A percentile compares a stretch with the other conserved stretches of the same genome.
These are phyloP conservation scores for Zygosaccharomyces pseudobailii DNA, from an alignment of 1,139 yeast genomes.

Conservation along the genomic window DNA sequence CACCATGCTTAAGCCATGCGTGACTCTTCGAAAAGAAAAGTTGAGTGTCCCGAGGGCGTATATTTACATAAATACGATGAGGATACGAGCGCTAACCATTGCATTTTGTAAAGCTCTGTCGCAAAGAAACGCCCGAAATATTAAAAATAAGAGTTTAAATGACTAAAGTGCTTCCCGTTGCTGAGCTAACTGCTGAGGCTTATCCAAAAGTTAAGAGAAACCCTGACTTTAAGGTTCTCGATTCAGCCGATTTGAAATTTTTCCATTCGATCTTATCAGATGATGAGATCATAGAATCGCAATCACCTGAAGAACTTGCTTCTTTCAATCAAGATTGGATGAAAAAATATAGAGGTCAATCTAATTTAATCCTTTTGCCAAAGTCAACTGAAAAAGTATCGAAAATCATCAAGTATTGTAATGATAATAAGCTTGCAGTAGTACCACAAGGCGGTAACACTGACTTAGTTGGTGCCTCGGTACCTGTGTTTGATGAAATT, in stretches of 20 bases:
- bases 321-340: constrained; percentile 92
- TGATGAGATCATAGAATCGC: constrained; percentile 40
- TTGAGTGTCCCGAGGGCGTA: neutral
- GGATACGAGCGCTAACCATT: too few species aligned
- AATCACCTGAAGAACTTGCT: constrained; percentile 54
- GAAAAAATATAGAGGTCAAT: constrained; percentile 89
- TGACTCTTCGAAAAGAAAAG: neutral
- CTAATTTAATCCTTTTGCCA: constrained; percentile 78
- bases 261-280: constrained; percentile 51
- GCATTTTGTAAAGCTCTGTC: neutral
- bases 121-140: neutral
- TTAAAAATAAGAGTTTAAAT: neutral
- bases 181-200: constrained; percentile 55
- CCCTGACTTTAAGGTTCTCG: constrained; percentile 40
- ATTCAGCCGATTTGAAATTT: constrained; percentile 47
- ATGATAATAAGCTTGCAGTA: constrained; percentile 70
- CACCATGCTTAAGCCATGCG: neutral
- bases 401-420: constrained; percentile 73
- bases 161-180: constrained; percentile 26
- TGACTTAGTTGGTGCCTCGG: constrained; percentile 92
- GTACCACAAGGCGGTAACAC: constrained; percentile 99
- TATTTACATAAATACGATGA: neutral
- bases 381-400: constrained; percentile 77
- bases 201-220: constrained; percentile 49
- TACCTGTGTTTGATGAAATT: constrained; percentile 90